Evolutionary conservation across 805 yeast species (phyloP).

Genomic region (Sugiyamaella americana): DNA sequence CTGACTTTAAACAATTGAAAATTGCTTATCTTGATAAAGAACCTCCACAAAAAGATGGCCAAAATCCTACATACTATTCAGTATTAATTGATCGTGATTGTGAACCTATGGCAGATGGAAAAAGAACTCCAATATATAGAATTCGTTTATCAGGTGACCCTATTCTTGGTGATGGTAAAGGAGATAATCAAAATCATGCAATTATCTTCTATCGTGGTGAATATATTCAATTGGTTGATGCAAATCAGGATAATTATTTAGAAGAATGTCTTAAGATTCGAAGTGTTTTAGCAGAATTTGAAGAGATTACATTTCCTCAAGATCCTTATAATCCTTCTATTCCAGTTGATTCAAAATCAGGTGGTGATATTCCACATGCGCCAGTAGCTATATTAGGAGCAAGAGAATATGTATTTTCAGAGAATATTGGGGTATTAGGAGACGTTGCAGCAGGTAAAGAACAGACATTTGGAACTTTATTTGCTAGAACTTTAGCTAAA

Average conservation of each 20-base stretch:
- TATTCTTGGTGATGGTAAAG: slow-evolving; percentile 77
- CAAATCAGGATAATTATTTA: slow-evolving; percentile 75
- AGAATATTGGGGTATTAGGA: slow-evolving; percentile 85
- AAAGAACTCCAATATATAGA: slow-evolving; percentile 55
- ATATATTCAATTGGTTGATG: slow-evolving; percentile 73
- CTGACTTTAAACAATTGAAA: slow-evolving; percentile 82
- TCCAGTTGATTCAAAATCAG: background rate
- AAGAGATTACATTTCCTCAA: slow-evolving; percentile 36
- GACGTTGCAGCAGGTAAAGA: slow-evolving; percentile 98
- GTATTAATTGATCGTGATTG: slow-evolving; percentile 68
- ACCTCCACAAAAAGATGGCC: slow-evolving; percentile 6
- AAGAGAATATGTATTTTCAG: slow-evolving; percentile 90
- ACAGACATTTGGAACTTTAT: slow-evolving; percentile 92
- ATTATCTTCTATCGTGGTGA: slow-evolving; percentile 73
- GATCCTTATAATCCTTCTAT: slow-evolving; percentile 16
- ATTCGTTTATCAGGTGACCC: slow-evolving; percentile 73
- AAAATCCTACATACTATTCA: slow-evolving; percentile 40
- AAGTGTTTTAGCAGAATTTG: slow-evolving; percentile 70
- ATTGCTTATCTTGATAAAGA: slow-evolving; percentile 21
- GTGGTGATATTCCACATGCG: slow-evolving; percentile 12
- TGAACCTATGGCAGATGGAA: slow-evolving; percentile 46
- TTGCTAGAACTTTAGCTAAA: slow-evolving; percentile 88
- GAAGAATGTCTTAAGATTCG: slow-evolving; percentile 79
- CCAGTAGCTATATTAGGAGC: slow-evolving; percentile 95
- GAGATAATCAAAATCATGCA: slow-evolving; percentile 78